Percentiles rank a stretch among this genome's conserved stretches.
Evolutionary conservation across 129 eudicot species (phyloP).

Genomic region (Lonicera japonica): DNA sequence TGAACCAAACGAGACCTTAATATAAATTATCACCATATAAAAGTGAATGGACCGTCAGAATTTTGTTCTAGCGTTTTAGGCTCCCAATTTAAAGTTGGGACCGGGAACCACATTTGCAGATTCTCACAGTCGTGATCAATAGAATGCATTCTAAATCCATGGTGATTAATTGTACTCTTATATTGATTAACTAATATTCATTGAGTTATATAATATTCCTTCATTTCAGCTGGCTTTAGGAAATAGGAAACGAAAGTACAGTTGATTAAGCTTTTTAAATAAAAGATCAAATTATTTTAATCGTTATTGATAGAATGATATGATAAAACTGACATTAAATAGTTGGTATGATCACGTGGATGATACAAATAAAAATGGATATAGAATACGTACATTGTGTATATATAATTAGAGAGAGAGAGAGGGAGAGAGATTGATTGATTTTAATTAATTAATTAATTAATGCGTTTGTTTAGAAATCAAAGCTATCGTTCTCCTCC

Average conservation of each 20-base stretch:
- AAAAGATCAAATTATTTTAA: neutral
- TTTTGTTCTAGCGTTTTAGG: too few species aligned
- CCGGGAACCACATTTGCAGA: too few species aligned
- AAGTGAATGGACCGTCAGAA: too few species aligned
- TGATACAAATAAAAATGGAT: neutral
- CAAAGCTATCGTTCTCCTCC: neutral
- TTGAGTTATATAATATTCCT: too few species aligned
- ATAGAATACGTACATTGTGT: too few species aligned
- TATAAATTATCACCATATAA: too few species aligned
- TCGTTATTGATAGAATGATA: neutral
- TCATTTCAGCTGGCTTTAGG: too few species aligned
- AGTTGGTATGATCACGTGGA: slow-evolving; percentile 6
- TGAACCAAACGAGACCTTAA: too few species aligned
- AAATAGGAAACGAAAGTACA: too few species aligned
- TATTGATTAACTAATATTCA: neutral
- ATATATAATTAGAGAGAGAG: too few species aligned
- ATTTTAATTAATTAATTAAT: neutral
- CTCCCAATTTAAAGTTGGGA: too few species aligned
- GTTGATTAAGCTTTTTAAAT: neutral
- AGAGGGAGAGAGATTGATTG: neutral
- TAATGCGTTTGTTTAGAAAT: neutral
- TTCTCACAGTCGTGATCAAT: too few species aligned
- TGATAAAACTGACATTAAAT: neutral
- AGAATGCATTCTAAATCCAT: neutral
- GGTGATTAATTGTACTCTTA: neutral